A percentile compares a stretch with the other conserved stretches of the same genome.
Evolutionary conservation across 768 basidiomycete species (phyloP).

Genomic region (Tulasnella sp.): DNA sequence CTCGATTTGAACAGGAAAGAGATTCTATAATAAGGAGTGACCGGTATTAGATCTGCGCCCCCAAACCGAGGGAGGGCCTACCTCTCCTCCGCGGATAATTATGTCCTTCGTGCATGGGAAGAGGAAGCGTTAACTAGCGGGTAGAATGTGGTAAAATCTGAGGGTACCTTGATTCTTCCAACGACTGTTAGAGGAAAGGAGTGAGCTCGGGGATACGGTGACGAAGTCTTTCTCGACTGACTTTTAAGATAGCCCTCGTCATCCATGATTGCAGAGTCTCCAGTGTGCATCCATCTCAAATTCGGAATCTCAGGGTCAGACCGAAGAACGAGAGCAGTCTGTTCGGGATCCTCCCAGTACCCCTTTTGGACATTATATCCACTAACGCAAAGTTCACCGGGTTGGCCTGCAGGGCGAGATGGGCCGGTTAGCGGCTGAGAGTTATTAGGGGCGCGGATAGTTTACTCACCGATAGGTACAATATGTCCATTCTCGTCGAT

Average conservation of each 20-base stretch:
- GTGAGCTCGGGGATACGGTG: not conserved
- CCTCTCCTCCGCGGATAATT: conserved; percentile 84
- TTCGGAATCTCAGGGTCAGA: conserved; percentile 40
- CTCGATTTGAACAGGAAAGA: conserved; percentile 83
- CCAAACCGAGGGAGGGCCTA: conserved; percentile 32
- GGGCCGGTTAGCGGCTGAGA: not conserved
- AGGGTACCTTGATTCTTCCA: conserved; percentile 63
- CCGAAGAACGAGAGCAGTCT: conserved; percentile 51
- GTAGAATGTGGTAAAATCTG: not conserved
- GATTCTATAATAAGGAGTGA: conserved; percentile 47
- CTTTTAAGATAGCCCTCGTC: conserved; percentile 73
- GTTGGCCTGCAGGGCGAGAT: conserved; percentile 31
- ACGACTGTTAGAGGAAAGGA: conserved; percentile 49
- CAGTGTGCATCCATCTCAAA: conserved; percentile 73
- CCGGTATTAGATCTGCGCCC: not conserved
- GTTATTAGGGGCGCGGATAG: not conserved
- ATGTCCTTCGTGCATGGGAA: conserved; percentile 53
- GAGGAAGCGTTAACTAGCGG: not conserved
- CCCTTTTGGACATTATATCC: conserved; percentile 81
- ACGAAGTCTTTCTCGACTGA: conserved; percentile 37
- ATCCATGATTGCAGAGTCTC: conserved; percentile 77
- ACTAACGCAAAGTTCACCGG: conserved; percentile 69
- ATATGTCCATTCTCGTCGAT: conserved; percentile 54
- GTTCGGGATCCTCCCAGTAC: conserved; percentile 69
- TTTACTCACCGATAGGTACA: conserved; percentile 56